Evolutionary conservation across 805 yeast species (phyloP).

Genomic region (Metschnikowia matae): DNA sequence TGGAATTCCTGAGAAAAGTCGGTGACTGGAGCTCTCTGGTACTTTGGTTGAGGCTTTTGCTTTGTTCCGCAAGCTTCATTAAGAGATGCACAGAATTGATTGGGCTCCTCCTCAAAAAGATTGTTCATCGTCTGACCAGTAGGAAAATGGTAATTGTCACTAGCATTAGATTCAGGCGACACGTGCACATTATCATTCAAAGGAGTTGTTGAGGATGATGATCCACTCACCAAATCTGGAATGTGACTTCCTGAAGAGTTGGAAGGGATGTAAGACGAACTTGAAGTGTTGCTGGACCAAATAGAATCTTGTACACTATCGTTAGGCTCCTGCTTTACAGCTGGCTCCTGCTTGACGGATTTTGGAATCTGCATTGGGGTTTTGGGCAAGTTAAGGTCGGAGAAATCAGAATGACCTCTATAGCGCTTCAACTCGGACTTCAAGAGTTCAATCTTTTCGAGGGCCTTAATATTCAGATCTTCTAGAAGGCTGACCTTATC

Average conservation of each 20-base stretch:
- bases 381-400: slow-evolving; percentile 19
- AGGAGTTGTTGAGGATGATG: slow-evolving; percentile 37
- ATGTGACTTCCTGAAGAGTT: slow-evolving; percentile 14
- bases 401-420: slow-evolving; percentile 36
- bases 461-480: slow-evolving; percentile 61
- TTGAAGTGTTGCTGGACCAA: slow-evolving; percentile 32
- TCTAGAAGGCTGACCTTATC: slow-evolving; percentile 71
- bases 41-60: slow-evolving; percentile 60
- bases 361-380: not conserved
- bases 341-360: not conserved
- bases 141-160: slow-evolving; percentile 15
- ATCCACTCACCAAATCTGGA: slow-evolving; percentile 35
- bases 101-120: slow-evolving; percentile 62
- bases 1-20: slow-evolving; percentile 6
- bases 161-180: slow-evolving; percentile 28
- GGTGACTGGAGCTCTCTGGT: slow-evolving; percentile 15
- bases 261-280: slow-evolving; percentile 4
- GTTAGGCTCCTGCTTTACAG: slow-evolving; percentile 3
- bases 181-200: slow-evolving; percentile 33
- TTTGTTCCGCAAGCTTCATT: slow-evolving; percentile 81
- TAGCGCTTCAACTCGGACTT: slow-evolving; percentile 66
- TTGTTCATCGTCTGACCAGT: slow-evolving; percentile 13
- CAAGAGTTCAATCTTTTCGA: slow-evolving; percentile 69
- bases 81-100: slow-evolving; percentile 71
- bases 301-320: slow-evolving; percentile 24